Percentiles rank a stretch among this genome's conserved stretches.
These are phyloP conservation scores for Leccinum colubrinum DNA, from an alignment of 1,284 basidiomycete species.

Conservation along the genomic window DNA sequence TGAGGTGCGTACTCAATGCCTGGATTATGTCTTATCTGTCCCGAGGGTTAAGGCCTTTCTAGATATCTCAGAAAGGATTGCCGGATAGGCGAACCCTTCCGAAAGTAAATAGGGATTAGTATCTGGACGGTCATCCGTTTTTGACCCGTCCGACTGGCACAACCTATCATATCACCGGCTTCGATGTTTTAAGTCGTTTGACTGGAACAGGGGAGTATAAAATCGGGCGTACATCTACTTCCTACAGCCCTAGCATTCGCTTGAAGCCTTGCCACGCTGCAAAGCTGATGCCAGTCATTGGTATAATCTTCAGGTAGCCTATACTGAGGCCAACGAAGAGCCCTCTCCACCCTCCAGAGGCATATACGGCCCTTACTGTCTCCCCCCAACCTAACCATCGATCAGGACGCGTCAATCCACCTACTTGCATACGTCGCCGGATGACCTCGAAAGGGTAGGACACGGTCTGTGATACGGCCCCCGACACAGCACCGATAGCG, in stretches of 20 bases:
- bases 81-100: not conserved
- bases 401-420: conserved; percentile 77
- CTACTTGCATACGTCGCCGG: conserved; percentile 94
- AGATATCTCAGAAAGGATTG: not conserved
- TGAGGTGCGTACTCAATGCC: no score
- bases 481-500: conserved; percentile 87
- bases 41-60: not conserved
- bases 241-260: conserved; percentile 50
- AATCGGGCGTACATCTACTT: conserved; percentile 3
- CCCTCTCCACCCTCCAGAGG: conserved; percentile 73
- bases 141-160: not conserved
- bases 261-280: conserved; percentile 77
- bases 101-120: not conserved
- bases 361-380: conserved; percentile 71
- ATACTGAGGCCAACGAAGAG: conserved; percentile 95
- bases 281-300: conserved; percentile 90
- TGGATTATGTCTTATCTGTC: not conserved
- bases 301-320: conserved; percentile 95
- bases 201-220: not conserved
- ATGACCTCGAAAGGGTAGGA: conserved; percentile 98
- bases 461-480: conserved; percentile 85
- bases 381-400: conserved; percentile 81
- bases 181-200: not conserved
- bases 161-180: not conserved
- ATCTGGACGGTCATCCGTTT: not conserved